Evolutionary conservation across 2,329 filamentous ascomycete genomes (phyloP).

Genomic region (Teratosphaeria viscida): DNA sequence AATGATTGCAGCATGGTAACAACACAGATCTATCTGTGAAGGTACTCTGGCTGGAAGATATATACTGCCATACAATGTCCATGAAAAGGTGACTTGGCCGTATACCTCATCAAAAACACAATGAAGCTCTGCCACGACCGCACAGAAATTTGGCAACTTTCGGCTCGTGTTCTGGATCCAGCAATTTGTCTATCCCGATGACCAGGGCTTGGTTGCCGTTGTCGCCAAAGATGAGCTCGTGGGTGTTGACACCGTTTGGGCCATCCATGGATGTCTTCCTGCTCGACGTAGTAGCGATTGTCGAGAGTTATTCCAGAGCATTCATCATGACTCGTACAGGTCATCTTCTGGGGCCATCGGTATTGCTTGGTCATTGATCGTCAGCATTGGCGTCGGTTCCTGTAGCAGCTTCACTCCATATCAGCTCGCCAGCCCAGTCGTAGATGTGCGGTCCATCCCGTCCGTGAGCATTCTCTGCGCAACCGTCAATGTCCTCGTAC

Average conservation of each 20-base stretch:
- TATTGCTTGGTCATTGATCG: neutral
- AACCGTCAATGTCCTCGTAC: neutral
- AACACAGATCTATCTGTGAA: neutral
- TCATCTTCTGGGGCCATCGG: neutral
- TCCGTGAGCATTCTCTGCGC: neutral
- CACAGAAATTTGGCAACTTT: neutral
- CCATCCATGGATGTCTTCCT: neutral
- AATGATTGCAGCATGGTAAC: neutral
- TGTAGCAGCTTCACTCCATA: neutral
- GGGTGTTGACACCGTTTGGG: neutral
- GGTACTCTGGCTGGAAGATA: neutral
- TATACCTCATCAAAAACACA: neutral
- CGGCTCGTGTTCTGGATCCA: neutral
- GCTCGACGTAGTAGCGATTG: neutral
- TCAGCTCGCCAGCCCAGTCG: neutral
- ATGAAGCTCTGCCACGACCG: neutral
- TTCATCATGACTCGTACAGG: neutral
- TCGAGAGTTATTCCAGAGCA: neutral
- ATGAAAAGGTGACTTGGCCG: neutral
- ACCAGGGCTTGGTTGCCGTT: neutral
- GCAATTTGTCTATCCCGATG: neutral
- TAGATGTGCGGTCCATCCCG: neutral
- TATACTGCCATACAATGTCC: neutral
- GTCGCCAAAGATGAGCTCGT: neutral
- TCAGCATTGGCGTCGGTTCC: neutral